These are phyloP conservation scores for Fusarium annulatum DNA, from an alignment of 2,329 filamentous ascomycete genomes.

Conservation along the genomic window DNA sequence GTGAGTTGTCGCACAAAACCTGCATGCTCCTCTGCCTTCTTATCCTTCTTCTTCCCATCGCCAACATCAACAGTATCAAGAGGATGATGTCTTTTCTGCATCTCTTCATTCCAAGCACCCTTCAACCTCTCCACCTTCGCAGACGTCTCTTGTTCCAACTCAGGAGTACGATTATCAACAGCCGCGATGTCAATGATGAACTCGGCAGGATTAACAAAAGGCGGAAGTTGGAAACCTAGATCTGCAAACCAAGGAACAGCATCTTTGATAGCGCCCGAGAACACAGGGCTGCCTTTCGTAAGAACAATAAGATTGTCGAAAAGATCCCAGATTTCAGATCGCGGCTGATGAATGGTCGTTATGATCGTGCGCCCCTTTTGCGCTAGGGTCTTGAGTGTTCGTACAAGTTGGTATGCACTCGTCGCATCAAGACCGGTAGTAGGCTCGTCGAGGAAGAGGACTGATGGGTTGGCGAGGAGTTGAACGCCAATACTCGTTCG, in stretches of 20 bases:
- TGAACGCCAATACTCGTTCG: constrained; percentile 82
- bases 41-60: constrained; percentile 26
- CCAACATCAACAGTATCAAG: constrained; percentile 18
- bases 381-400: constrained; percentile 75
- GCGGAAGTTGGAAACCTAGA: constrained; percentile 70
- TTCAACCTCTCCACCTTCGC: constrained; percentile 71
- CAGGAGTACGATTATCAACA: constrained; percentile 75
- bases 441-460: constrained; percentile 82
- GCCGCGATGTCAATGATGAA: constrained; percentile 80
- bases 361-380: constrained; percentile 76
- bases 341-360: constrained; percentile 80
- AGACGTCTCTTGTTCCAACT: constrained; percentile 70
- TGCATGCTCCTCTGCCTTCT: constrained; percentile 56
- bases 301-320: constrained; percentile 79
- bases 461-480: constrained; percentile 80
- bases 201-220: constrained; percentile 83
- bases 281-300: constrained; percentile 74
- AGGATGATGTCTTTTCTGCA: constrained; percentile 42
- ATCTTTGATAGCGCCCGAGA: constrained; percentile 68
- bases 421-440: constrained; percentile 83
- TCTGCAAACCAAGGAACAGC: constrained; percentile 73
- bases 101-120: constrained; percentile 65
- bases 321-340: constrained; percentile 82
- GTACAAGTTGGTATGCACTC: constrained; percentile 78
- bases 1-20: constrained; percentile 70